Percentiles rank a stretch among this genome's conserved stretches.
Conservation (phyloP, 352 stramenopile genomes). For the Globisporangium parvum region DNA sequence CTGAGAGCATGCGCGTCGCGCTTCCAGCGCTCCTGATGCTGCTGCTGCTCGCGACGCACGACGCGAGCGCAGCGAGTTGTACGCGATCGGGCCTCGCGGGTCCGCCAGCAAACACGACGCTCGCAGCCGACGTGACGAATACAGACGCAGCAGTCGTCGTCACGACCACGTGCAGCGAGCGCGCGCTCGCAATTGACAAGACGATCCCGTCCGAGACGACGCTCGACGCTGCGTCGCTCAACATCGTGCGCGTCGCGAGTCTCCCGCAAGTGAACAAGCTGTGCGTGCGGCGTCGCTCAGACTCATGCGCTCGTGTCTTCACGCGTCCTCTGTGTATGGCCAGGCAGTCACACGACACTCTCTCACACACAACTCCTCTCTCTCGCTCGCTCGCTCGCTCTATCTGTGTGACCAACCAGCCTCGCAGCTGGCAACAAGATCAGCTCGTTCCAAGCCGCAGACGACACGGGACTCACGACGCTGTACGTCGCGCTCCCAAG, state of each 20-base stretch:
- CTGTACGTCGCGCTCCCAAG: conserved; percentile 11
- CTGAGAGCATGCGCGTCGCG: no score
- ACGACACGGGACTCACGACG: background rate
- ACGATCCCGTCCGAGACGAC: conserved; percentile 4
- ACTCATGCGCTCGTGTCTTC: no score
- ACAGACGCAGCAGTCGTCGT: conserved; percentile 7
- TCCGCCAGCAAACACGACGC: conserved; percentile 8
- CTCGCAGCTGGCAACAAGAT: background rate
- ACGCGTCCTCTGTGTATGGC: no score
- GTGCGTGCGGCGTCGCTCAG: conserved; percentile 1
- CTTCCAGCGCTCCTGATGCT: background rate
- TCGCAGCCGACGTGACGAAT: conserved; percentile 5
- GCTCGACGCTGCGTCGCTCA: conserved; percentile 6
- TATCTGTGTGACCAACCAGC: background rate
- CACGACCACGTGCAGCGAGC: conserved; percentile 11
- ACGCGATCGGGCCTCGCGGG: conserved; percentile 7
- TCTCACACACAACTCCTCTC: background rate
- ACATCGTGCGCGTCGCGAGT: conserved; percentile 13
- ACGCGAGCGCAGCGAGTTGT: conserved; percentile 4
- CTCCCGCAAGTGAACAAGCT: conserved; percentile 13
- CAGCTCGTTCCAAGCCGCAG: background rate
- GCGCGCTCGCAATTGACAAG: background rate
- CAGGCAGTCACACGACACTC: no score
- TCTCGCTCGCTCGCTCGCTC: no score
- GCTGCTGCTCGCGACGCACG: background rate